phyloP scores from a whole-genome alignment of 345 rosid genomes.

The Viola odorata region DNA sequence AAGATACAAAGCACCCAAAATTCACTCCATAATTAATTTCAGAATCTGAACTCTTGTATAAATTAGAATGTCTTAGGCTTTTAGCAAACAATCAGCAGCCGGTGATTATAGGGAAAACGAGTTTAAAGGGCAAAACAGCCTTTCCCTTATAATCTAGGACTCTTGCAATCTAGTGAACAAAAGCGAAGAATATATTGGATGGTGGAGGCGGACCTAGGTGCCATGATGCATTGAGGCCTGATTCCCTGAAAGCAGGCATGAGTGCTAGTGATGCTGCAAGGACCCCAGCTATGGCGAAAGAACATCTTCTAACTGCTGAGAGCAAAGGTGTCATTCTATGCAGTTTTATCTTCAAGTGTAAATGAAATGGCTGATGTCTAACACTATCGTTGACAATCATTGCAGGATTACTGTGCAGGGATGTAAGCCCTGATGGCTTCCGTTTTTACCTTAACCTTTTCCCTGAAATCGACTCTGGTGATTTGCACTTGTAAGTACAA shows the following conservation, averaged over 20 bases:
- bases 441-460: slow-evolving; percentile 74
- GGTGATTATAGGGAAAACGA: no score
- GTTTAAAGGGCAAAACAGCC: no score
- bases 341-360: slow-evolving; percentile 10
- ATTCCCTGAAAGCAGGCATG: slow-evolving; percentile 61
- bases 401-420: slow-evolving; percentile 88
- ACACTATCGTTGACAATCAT: slow-evolving; percentile 11
- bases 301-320: slow-evolving; percentile 86
- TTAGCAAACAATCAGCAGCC: no score
- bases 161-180: no score
- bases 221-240: slow-evolving; percentile 21
- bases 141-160: no score
- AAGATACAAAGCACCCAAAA: no score
- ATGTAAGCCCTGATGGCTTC: slow-evolving; percentile 82
- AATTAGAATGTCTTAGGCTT: no score
- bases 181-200: no score
- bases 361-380: background rate
- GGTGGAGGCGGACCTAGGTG: no score
- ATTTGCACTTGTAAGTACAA: slow-evolving; percentile 57
- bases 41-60: no score
- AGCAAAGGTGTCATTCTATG: slow-evolving; percentile 51
- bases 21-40: no score
- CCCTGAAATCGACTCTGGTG: slow-evolving; percentile 49
- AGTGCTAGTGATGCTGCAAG: slow-evolving; percentile 93
- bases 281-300: slow-evolving; percentile 98